Evolutionary conservation across 305 asterid species (phyloP).

Genomic region (Caryopteris hybrid): DNA sequence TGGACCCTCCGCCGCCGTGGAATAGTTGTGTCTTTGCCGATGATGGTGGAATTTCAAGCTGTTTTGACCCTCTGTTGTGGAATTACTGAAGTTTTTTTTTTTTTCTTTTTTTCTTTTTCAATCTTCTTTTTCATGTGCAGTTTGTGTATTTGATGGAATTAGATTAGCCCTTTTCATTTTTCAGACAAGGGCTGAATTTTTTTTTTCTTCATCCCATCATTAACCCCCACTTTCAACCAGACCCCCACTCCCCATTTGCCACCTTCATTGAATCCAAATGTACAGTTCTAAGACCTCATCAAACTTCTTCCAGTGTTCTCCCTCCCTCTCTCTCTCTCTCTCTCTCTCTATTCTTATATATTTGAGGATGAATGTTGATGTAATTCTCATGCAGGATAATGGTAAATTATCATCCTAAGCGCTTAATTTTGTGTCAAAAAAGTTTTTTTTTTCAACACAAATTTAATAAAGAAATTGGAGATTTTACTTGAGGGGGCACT

Average conservation of each 20-base stretch:
- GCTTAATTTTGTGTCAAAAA: too few species aligned
- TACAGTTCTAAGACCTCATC: slow-evolving; percentile 38
- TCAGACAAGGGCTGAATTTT: slow-evolving; percentile 29
- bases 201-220: neutral
- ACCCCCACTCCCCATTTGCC: neutral
- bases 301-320: too few species aligned
- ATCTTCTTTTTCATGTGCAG: slow-evolving; percentile 10
- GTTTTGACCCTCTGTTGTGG: slow-evolving; percentile 46
- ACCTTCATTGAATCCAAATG: slow-evolving; percentile 33
- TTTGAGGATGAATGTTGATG: neutral
- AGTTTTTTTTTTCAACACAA: too few species aligned
- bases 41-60: slow-evolving; percentile 26
- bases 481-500: too few species aligned
- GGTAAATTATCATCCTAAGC: neutral
- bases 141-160: slow-evolving; percentile 3
- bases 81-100: slow-evolving; percentile 25
- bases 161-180: slow-evolving; percentile 23
- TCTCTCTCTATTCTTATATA: neutral
- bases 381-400: too few species aligned
- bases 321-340: neutral
- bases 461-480: too few species aligned
- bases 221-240: neutral
- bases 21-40: slow-evolving; percentile 21
- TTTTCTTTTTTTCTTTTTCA: neutral
- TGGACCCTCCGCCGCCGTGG: slow-evolving; percentile 43